Evolutionary conservation across 768 basidiomycete genomes (phyloP).

Genomic region (Clathrus columnatus): DNA sequence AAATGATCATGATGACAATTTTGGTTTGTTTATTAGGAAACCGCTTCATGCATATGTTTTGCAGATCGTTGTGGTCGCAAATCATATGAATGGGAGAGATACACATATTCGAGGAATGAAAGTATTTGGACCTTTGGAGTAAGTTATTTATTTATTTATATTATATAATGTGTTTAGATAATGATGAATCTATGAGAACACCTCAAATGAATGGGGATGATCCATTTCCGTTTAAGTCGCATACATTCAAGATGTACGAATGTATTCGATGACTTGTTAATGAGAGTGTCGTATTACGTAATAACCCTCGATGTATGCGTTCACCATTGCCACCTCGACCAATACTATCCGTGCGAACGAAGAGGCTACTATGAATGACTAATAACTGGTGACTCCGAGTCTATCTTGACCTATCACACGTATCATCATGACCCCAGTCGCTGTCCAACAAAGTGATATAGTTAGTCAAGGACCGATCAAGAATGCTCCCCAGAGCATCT

Average conservation of each 20-base stretch:
- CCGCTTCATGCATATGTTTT: slow-evolving; percentile 85
- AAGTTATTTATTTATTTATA: slow-evolving; percentile 21
- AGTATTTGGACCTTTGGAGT: slow-evolving; percentile 84
- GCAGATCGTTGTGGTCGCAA: slow-evolving; percentile 82
- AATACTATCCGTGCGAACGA: no score
- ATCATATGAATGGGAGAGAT: slow-evolving; percentile 98
- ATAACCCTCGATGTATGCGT: no score
- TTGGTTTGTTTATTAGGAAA: slow-evolving; percentile 40
- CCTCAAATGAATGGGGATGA: slow-evolving; percentile 44
- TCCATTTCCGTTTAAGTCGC: slow-evolving; percentile 58
- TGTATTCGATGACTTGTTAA: slow-evolving; percentile 61
- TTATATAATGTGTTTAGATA: background rate
- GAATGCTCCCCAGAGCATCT: no score
- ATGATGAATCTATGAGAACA: background rate
- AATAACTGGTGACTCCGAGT: no score
- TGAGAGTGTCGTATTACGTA: no score
- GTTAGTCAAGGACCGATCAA: no score
- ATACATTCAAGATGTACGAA: slow-evolving; percentile 69
- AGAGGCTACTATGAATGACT: no score
- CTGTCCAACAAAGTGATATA: no score
- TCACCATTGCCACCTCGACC: no score
- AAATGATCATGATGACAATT: background rate
- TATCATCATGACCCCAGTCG: no score
- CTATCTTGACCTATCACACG: no score
- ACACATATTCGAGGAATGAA: slow-evolving; percentile 91